Evolutionary conservation across 1,284 basidiomycete genomes (phyloP).

Genomic region (Puccinia coronata): DNA sequence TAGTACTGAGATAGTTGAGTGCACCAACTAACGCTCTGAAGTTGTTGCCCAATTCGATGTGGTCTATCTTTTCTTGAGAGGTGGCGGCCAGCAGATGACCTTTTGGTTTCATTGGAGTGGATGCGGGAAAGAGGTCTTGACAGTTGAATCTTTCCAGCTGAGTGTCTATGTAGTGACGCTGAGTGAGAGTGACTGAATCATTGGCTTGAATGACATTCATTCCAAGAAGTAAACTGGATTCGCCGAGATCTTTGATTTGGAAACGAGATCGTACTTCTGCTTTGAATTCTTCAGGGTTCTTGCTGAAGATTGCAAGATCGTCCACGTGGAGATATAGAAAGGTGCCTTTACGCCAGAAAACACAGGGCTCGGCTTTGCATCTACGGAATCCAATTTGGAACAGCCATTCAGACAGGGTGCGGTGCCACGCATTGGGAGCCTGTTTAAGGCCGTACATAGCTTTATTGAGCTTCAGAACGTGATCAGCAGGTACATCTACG

Average conservation of each 20-base stretch:
- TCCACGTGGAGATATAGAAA: slow-evolving; percentile 17
- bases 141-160: background rate
- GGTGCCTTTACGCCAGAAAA: background rate
- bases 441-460: slow-evolving; percentile 10
- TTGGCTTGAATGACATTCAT: slow-evolving; percentile 4
- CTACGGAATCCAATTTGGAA: background rate
- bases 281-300: slow-evolving; percentile 7
- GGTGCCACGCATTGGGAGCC: too few species aligned
- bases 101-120: background rate
- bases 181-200: background rate
- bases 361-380: slow-evolving; percentile 1
- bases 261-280: background rate
- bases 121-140: too few species aligned
- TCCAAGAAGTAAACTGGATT: background rate
- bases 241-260: slow-evolving; percentile 6
- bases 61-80: background rate
- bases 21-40: too few species aligned
- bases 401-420: background rate
- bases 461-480: background rate
- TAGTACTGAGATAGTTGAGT: too few species aligned
- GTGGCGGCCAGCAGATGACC: too few species aligned
- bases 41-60: background rate
- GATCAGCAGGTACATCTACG: background rate
- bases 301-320: too few species aligned
- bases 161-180: background rate